Evolutionary conservation across 164 flowering plant species (phyloP).

Genomic region (Tetracentron sinense): DNA sequence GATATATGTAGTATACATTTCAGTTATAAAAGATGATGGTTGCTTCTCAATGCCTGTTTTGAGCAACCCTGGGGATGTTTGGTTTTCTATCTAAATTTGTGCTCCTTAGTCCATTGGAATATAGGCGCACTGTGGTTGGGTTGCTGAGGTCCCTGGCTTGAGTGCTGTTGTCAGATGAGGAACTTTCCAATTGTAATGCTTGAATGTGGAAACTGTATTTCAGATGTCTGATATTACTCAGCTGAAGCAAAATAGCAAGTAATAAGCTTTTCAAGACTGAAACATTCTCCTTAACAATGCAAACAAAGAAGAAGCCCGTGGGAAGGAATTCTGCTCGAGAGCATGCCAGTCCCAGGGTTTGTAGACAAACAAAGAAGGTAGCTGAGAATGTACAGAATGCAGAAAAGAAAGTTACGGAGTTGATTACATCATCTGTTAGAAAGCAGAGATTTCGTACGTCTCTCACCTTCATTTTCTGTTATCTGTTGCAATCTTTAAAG

Average conservation of each 20-base stretch:
- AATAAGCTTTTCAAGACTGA: slow-evolving; percentile 8
- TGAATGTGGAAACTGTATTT: background rate
- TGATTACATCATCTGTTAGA: slow-evolving; percentile 80
- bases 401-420: slow-evolving; percentile 52
- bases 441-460: slow-evolving; percentile 53
- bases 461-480: background rate
- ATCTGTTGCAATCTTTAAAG: background rate
- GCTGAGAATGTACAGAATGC: slow-evolving; percentile 43
- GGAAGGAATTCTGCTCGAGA: slow-evolving; percentile 49
- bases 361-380: slow-evolving; percentile 51
- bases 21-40: background rate
- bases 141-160: background rate
- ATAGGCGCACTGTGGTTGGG: background rate
- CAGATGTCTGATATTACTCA: background rate
- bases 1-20: too few species aligned
- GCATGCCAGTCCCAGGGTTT: slow-evolving; percentile 45
- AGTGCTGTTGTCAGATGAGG: background rate
- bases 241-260: slow-evolving; percentile 7
- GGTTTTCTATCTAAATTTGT: background rate
- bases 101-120: background rate
- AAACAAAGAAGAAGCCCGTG: slow-evolving; percentile 57
- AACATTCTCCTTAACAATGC: slow-evolving; percentile 37
- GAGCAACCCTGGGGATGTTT: background rate
- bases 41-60: background rate
- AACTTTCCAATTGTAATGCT: background rate